phyloP scores from a whole-genome alignment of 371 early-diverging fungal species.

The Mortierella sp. region DNA sequence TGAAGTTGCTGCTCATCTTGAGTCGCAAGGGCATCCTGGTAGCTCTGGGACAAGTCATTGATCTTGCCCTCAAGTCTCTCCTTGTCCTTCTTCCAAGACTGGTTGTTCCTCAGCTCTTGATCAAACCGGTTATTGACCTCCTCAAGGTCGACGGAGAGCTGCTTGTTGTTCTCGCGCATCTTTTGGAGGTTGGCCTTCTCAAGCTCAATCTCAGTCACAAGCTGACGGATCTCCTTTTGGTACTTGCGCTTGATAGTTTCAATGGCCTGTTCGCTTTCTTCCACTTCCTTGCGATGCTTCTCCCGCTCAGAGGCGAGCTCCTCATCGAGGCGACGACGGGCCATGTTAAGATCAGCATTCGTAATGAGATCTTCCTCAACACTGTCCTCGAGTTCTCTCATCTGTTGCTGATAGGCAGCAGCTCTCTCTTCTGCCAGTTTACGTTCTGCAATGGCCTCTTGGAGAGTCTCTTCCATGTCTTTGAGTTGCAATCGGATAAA shows the following conservation, averaged over 20 bases:
- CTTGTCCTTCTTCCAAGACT: conserved; percentile 75
- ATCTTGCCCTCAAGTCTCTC: conserved; percentile 70
- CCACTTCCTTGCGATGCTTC: conserved; percentile 75
- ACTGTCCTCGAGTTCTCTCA: conserved; percentile 75
- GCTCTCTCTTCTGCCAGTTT: conserved; percentile 71
- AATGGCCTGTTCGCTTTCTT: conserved; percentile 75
- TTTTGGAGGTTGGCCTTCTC: conserved; percentile 72
- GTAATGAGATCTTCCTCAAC: conserved; percentile 75
- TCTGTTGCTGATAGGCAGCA: conserved; percentile 69
- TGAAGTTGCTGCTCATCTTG: conserved; percentile 70
- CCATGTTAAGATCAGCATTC: conserved; percentile 71
- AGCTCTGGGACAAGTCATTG: conserved; percentile 67
- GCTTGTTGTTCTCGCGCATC: conserved; percentile 74
- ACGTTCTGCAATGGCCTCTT: conserved; percentile 67
- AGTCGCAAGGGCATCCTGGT: conserved; percentile 59
- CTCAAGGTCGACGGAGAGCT: conserved; percentile 68
- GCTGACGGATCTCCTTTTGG: conserved; percentile 81
- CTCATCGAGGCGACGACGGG: conserved; percentile 78
- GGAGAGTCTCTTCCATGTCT: conserved; percentile 74
- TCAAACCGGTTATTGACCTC: conserved; percentile 64
- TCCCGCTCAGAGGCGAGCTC: conserved; percentile 77
- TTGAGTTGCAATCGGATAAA: conserved; percentile 62
- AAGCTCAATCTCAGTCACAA: conserved; percentile 80
- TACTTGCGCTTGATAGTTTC: conserved; percentile 77
- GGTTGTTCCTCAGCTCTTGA: conserved; percentile 63